Conservation (phyloP, 164 flowering plant species). For the Saururus chinensis region DNA sequence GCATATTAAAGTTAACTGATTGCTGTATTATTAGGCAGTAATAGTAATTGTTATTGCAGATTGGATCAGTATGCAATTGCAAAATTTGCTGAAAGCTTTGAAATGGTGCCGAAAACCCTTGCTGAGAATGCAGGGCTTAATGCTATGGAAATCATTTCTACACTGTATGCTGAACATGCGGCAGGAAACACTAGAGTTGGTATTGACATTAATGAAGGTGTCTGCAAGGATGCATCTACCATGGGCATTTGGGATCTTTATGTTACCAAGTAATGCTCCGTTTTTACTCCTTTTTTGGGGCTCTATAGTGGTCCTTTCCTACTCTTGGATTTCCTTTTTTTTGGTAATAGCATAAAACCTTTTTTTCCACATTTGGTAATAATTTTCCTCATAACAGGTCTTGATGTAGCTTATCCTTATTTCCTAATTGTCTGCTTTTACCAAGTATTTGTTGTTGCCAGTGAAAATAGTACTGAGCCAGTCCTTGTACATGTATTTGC, state of each 20-base stretch:
- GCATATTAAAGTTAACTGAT: neutral
- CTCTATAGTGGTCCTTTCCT: too few species aligned
- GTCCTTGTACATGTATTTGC: too few species aligned
- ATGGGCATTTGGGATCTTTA: constrained; percentile 72
- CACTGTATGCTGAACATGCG: constrained; percentile 84
- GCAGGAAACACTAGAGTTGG: constrained; percentile 75
- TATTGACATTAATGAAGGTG: constrained; percentile 73
- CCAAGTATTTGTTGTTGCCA: too few species aligned
- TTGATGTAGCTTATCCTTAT: too few species aligned
- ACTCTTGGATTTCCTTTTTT: too few species aligned
- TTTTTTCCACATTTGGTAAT: too few species aligned
- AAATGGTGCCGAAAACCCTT: constrained; percentile 86
- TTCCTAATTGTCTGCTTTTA: too few species aligned
- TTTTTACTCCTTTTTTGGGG: neutral
- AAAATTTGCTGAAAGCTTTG: constrained; percentile 93
- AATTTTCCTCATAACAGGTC: too few species aligned
- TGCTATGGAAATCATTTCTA: constrained; percentile 88
- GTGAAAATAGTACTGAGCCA: too few species aligned
- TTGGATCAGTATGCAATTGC: constrained; percentile 94
- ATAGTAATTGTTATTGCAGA: constrained; percentile 30
- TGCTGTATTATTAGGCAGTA: neutral
- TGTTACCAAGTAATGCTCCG: constrained; percentile 63
- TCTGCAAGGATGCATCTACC: constrained; percentile 58
- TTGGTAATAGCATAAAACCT: too few species aligned
- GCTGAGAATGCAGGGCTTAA: constrained; percentile 96